Evolutionary conservation across 2,329 filamentous ascomycete genomes (phyloP).

Genomic region (Nemania abortiva): DNA sequence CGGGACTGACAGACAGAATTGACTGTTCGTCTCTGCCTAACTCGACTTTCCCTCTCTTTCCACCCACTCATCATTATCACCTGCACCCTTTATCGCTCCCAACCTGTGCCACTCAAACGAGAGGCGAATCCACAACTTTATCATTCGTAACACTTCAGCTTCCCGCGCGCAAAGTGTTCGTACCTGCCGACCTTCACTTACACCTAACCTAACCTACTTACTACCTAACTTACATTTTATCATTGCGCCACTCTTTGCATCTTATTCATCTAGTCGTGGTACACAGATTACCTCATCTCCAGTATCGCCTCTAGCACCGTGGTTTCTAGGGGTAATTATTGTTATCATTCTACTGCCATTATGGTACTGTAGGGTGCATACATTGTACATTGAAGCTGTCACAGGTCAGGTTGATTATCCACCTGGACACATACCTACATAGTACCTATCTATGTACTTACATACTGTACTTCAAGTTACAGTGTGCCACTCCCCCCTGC

Average conservation of each 20-base stretch:
- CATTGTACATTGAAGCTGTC: background rate
- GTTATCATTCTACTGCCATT: no score
- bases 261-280: background rate
- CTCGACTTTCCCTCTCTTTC: slow-evolving; percentile 14
- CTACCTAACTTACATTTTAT: no score
- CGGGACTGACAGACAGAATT: slow-evolving; percentile 2
- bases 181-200: slow-evolving; percentile 10
- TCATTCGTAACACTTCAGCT: slow-evolving; percentile 15
- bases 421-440: slow-evolving; percentile 6
- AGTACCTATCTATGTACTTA: background rate
- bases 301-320: background rate
- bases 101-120: slow-evolving; percentile 13
- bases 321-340: background rate
- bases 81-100: slow-evolving; percentile 14
- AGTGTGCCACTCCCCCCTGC: background rate
- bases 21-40: slow-evolving; percentile 23
- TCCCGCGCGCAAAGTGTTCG: slow-evolving; percentile 13
- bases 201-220: background rate
- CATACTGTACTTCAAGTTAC: background rate
- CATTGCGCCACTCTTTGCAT: no score
- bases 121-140: slow-evolving; percentile 19
- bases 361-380: background rate
- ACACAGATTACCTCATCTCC: background rate
- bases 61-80: slow-evolving; percentile 25
- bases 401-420: background rate